Conservation (phyloP, 2,329 filamentous ascomycete species). For the Apiospora kogelbergensis region DNA sequence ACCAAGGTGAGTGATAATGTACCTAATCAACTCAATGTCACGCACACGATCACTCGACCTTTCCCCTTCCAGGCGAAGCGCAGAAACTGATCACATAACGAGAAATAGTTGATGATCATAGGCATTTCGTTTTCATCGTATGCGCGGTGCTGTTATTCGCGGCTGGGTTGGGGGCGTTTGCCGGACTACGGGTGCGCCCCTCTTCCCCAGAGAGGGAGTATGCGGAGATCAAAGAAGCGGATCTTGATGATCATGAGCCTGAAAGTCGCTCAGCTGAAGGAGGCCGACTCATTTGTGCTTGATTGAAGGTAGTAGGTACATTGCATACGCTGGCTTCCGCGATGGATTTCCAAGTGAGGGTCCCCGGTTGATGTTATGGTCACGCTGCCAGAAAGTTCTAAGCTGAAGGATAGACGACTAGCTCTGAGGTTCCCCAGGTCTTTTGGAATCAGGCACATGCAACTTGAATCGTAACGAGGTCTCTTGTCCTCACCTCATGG, state of each 20-base stretch:
- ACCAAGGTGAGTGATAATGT: background rate
- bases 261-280: background rate
- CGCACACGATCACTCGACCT: too few species aligned
- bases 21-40: too few species aligned
- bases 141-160: conserved; percentile 23
- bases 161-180: conserved; percentile 18
- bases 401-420: too few species aligned
- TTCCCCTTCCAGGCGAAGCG: background rate
- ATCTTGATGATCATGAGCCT: background rate
- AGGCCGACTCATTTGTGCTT: too few species aligned
- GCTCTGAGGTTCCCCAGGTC: too few species aligned
- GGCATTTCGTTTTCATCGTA: conserved; percentile 22
- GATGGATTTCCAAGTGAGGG: too few species aligned
- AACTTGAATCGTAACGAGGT: background rate
- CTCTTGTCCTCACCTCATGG: background rate
- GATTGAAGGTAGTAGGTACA: background rate
- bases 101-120: conserved; percentile 16
- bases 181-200: conserved; percentile 14
- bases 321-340: background rate
- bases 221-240: background rate
- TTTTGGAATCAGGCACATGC: too few species aligned
- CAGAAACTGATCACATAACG: background rate
- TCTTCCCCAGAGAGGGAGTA: background rate
- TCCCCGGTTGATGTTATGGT: background rate
- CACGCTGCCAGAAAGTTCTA: background rate